Conservation (phyloP, 192 early-diverging fungal genomes). For the Mortierella hygrophila region DNA sequence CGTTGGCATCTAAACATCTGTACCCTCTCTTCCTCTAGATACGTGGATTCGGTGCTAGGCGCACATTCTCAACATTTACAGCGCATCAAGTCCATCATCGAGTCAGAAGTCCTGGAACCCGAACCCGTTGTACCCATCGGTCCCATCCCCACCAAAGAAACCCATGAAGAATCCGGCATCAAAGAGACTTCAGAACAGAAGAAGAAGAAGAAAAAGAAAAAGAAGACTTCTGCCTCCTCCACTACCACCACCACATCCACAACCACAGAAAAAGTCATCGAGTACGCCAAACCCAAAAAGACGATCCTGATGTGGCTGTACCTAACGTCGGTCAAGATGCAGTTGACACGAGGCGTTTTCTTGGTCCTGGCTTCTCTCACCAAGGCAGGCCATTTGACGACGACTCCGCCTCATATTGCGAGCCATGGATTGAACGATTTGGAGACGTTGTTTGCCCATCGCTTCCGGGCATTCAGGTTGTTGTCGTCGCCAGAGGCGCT, state of each 20-base stretch:
- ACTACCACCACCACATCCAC: background rate
- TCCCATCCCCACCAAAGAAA: background rate
- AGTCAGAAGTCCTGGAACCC: slow-evolving; percentile 9
- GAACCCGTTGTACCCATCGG: background rate
- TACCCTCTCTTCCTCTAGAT: slow-evolving; percentile 17
- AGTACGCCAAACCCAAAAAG: slow-evolving; percentile 5
- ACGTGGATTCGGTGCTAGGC: slow-evolving; percentile 48
- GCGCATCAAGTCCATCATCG: slow-evolving; percentile 21
- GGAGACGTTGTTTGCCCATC: slow-evolving; percentile 57
- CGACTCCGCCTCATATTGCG: slow-evolving; percentile 33
- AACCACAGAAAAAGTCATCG: background rate
- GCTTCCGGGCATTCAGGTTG: slow-evolving; percentile 61
- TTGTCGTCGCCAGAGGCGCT: slow-evolving; percentile 50
- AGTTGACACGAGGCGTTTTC: slow-evolving; percentile 31
- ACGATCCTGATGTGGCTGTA: background rate
- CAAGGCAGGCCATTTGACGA: slow-evolving; percentile 44
- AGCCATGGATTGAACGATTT: slow-evolving; percentile 60
- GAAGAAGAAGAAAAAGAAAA: slow-evolving; percentile 55
- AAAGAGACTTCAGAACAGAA: slow-evolving; percentile 1
- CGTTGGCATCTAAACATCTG: background rate
- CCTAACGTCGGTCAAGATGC: slow-evolving; percentile 10
- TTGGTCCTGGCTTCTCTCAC: slow-evolving; percentile 46
- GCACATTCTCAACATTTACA: slow-evolving; percentile 51
- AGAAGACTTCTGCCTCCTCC: background rate
- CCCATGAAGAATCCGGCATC: background rate